These are phyloP conservation scores for Beauveria sp. DNA, from an alignment of 2,329 filamentous ascomycete species.

Conservation along the genomic window DNA sequence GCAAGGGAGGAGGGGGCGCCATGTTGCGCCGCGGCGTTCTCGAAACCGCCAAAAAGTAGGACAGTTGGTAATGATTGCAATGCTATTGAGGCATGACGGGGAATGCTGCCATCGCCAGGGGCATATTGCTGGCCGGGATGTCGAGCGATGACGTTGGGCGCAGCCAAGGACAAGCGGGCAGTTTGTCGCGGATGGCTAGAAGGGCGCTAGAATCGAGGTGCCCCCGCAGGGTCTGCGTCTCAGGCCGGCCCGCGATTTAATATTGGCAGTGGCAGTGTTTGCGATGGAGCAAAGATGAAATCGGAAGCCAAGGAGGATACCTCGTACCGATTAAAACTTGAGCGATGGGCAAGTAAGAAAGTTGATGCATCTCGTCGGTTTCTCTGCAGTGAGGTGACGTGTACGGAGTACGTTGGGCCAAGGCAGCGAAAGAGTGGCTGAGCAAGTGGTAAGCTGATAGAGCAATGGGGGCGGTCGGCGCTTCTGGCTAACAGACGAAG, in stretches of 20 bases:
- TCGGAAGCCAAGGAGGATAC: background rate
- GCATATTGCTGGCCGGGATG: background rate
- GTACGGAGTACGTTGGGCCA: background rate
- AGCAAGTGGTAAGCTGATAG: background rate
- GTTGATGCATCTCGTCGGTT: background rate
- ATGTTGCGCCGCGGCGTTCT: background rate
- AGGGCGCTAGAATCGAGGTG: background rate
- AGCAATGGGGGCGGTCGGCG: background rate
- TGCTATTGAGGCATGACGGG: background rate
- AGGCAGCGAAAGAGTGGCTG: background rate
- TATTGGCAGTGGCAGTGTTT: background rate
- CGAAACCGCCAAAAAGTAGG: background rate
- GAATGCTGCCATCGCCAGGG: background rate
- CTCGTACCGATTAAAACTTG: background rate
- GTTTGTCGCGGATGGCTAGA: background rate
- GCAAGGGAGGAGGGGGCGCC: slow-evolving; percentile 1
- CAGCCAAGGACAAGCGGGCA: background rate
- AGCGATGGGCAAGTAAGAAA: no score
- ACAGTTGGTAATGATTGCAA: background rate
- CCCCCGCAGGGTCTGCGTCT: background rate
- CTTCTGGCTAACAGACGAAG: background rate
- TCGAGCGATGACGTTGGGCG: background rate
- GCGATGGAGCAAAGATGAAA: background rate
- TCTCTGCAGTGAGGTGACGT: background rate
- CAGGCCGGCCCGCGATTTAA: background rate